phyloP scores from a whole-genome alignment of 345 rosid species.

The Trapa incisa region DNA sequence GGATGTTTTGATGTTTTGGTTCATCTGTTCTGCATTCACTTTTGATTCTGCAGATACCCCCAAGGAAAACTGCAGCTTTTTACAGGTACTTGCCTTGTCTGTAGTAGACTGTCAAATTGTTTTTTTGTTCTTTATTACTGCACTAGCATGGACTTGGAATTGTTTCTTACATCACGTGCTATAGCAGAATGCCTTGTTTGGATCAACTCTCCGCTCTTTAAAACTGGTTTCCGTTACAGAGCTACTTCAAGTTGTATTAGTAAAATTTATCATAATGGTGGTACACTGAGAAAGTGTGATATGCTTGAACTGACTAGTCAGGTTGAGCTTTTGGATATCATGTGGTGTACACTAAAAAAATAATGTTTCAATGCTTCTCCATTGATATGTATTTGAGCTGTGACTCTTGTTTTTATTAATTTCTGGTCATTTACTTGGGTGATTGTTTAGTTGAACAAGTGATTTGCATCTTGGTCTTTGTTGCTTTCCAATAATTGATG shows the following conservation, averaged over 20 bases:
- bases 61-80: conserved; percentile 87
- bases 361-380: no score
- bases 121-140: no score
- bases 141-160: no score
- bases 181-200: no score
- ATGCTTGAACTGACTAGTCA: no score
- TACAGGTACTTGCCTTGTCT: conserved; percentile 46
- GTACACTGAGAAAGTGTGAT: no score
- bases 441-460: neutral
- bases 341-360: neutral
- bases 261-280: neutral
- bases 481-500: neutral
- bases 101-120: neutral
- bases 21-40: conserved; percentile 6
- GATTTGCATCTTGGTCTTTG: neutral
- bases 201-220: no score
- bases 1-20: neutral
- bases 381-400: neutral
- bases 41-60: conserved; percentile 80
- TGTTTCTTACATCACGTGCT: no score
- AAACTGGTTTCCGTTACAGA: no score
- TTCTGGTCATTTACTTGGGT: neutral
- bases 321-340: no score
- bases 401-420: neutral
- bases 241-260: no score